Evolutionary conservation across 176 grass and related monocot genomes (phyloP), one percentile per base, ranked within the genome.

Genomic region (Paspalum notatum): DNA sequence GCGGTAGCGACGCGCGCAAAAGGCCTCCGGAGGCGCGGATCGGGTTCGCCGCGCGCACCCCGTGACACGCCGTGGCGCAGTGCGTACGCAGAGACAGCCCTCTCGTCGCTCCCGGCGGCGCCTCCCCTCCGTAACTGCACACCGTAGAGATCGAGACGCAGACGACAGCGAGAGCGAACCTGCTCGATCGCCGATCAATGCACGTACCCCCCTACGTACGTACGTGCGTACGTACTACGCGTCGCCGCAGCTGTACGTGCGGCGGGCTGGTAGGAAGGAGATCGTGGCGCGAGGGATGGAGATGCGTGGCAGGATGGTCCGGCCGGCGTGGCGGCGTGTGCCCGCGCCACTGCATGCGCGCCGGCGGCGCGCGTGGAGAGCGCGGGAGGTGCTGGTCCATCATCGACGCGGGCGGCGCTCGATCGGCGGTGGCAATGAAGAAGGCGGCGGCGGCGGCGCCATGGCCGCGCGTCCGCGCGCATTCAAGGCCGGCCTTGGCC

Each of bases 1-100:
- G 54, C 5, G 21, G 24, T 82, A 72, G 26, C 53, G 79, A 82
- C 65, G 79, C 41, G 53, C 79, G 20, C 65, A 70, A 70, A 12
- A 39, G 20, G 22, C 60, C 45, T 37, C 58, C 21, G n/a, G n/a
- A n/a, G n/a, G n/a, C n/a, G n/a, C n/a, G n/a, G n/a, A n/a, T n/a
- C 32, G 32, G 32, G 32, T 32, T 32, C 32, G 32, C 32, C 32
- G 32, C 32, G 32, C 32, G 32, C 32, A 32, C 32, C 32, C 1
- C 32, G 32, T 32, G 32, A 32, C 32, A 32, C 32, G 32, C 32
- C n/a, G n/a, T n/a, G n/a, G n/a, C n/a, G n/a, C n/a, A n/a, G n/a
- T n/a, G n/a, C n/a, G n/a, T n/a, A 20, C 22, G 17, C 2, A 59
- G 1, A 24, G n/a, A 16, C 6, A n/a, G n/a, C n/a, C 32, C 32